Conservation (phyloP, 2,329 filamentous ascomycete species). For the Thermoascus crustaceus region DNA sequence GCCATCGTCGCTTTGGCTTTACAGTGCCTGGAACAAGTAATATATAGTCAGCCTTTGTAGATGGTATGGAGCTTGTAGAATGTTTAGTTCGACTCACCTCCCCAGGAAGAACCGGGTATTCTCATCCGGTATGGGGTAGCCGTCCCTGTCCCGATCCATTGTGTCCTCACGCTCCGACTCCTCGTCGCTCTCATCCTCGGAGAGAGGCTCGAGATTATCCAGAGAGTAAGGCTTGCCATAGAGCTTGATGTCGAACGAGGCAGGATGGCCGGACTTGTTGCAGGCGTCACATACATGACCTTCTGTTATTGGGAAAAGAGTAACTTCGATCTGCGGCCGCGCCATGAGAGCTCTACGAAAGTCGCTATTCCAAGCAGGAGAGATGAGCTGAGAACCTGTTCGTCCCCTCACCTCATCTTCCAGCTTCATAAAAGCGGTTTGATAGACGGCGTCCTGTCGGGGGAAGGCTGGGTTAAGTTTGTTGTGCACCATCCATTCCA, state of each 20-base stretch:
- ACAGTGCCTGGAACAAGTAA: constrained; percentile 46
- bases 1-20: constrained; percentile 59
- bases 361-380: constrained; percentile 58
- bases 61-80: too few species aligned
- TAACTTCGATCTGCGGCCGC: constrained; percentile 53
- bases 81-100: constrained; percentile 29
- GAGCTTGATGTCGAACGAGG: constrained; percentile 57
- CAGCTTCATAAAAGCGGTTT: constrained; percentile 61
- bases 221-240: constrained; percentile 58
- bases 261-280: constrained; percentile 59
- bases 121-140: constrained; percentile 37
- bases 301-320: constrained; percentile 36
- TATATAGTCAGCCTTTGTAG: too few species aligned
- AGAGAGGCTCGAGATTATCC: constrained; percentile 57
- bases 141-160: constrained; percentile 36
- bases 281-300: constrained; percentile 59
- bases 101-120: constrained; percentile 46
- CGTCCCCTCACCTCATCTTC: constrained; percentile 62
- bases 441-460: constrained; percentile 56
- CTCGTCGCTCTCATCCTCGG: constrained; percentile 39
- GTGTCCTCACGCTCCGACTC: constrained; percentile 26
- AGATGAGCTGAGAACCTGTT: constrained; percentile 62
- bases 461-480: constrained; percentile 65
- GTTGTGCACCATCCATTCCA: constrained; percentile 77
- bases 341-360: constrained; percentile 60